Percentiles rank a stretch among this genome's conserved stretches.
phyloP scores from a whole-genome alignment of 78 protist species.

The Dictyostelium firmibasis region DNA sequence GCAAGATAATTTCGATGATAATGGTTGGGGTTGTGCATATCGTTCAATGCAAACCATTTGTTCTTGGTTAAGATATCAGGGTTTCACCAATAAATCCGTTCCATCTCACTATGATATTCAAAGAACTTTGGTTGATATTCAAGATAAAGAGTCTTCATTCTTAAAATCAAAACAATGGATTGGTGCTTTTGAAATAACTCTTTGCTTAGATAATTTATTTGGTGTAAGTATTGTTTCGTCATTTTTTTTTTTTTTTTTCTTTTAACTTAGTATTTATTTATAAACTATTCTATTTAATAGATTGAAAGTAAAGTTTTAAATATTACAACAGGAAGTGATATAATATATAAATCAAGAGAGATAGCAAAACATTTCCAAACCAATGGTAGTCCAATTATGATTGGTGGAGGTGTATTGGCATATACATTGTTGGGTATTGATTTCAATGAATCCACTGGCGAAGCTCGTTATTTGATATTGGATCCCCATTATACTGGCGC shows the following conservation, averaged over 20 bases:
- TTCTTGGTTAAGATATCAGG: constrained; percentile 77
- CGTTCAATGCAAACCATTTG: constrained; percentile 90
- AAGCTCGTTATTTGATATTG: constrained; percentile 83
- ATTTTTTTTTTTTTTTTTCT: not conserved
- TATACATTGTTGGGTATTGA: constrained; percentile 91
- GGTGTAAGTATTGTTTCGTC: constrained; percentile 40
- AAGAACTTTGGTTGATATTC: constrained; percentile 66
- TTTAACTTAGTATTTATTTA: too few relatives aligned
- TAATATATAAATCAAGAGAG: constrained; percentile 55
- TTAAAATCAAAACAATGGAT: constrained; percentile 87
- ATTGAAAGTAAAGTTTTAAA: constrained; percentile 72
- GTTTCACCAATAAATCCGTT: constrained; percentile 17
- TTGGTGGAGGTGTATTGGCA: constrained; percentile 94
- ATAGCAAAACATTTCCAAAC: constrained; percentile 85
- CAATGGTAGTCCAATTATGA: constrained; percentile 89
- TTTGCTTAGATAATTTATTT: constrained; percentile 50
- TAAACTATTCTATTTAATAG: too few relatives aligned
- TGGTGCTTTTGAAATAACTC: constrained; percentile 87
- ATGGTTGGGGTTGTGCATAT: constrained; percentile 96
- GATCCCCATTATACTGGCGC: constrained; percentile 93
- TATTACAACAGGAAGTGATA: constrained; percentile 65
- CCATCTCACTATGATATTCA: constrained; percentile 90
- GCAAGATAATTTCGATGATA: constrained; percentile 82
- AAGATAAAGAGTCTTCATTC: constrained; percentile 75
- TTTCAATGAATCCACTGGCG: constrained; percentile 73